Evolutionary conservation across 768 basidiomycete species (phyloP).

Genomic region (Suillus ampliporus): DNA sequence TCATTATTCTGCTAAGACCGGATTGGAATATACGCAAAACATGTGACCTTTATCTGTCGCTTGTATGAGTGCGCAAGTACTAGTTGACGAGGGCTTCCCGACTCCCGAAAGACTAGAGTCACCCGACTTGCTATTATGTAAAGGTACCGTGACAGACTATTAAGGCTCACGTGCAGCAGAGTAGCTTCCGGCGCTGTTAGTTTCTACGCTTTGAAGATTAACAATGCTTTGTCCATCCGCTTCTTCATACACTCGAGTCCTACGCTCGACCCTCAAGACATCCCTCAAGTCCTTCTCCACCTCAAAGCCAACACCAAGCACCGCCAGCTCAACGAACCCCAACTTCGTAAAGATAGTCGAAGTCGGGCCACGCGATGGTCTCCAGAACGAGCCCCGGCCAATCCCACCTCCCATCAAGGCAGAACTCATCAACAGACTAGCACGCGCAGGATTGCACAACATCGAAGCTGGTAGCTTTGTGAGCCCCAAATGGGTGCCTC

Average conservation of each 20-base stretch:
- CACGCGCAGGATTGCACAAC: slow-evolving; percentile 64
- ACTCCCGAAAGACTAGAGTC: too few relatives aligned
- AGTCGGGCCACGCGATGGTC: slow-evolving; percentile 89
- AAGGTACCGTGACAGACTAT: too few relatives aligned
- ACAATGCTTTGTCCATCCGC: not conserved
- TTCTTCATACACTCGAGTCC: not conserved
- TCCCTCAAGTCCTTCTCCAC: slow-evolving; percentile 5
- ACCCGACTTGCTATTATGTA: too few relatives aligned
- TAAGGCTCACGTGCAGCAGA: too few relatives aligned
- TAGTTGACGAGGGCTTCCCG: too few relatives aligned
- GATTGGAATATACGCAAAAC: too few relatives aligned
- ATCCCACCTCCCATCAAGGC: slow-evolving; percentile 78
- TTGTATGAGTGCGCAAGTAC: too few relatives aligned
- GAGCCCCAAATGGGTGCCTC: slow-evolving; percentile 92
- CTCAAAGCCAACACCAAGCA: slow-evolving; percentile 1
- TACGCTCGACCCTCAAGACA: slow-evolving; percentile 1
- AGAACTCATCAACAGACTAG: slow-evolving; percentile 79
- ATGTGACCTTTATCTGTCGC: too few relatives aligned
- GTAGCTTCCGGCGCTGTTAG: not conserved
- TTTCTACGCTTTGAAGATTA: not conserved
- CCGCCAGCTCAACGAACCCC: not conserved
- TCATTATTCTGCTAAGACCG: too few relatives aligned
- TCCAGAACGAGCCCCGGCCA: slow-evolving; percentile 84
- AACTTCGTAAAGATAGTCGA: slow-evolving; percentile 66
- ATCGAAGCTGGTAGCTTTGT: slow-evolving; percentile 93